phyloP scores from a whole-genome alignment of 768 basidiomycete species.

The Tricholoma flavovirens region DNA sequence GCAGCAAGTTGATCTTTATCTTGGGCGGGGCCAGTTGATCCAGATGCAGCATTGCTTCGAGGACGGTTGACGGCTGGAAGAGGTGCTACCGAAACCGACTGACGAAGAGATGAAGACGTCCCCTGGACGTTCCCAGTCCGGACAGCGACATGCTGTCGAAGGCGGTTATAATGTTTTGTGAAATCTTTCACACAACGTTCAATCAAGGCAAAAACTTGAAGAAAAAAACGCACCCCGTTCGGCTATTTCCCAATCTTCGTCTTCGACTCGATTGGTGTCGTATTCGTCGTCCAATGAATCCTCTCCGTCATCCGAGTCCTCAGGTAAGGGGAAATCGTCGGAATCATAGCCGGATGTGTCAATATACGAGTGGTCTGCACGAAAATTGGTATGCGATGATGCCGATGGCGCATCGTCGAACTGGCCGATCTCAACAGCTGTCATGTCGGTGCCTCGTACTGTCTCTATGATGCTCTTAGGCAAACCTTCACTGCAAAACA shows the following conservation, averaged over 20 bases:
- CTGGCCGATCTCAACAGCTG: constrained; percentile 40
- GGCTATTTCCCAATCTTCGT: constrained; percentile 85
- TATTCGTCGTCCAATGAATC: constrained; percentile 44
- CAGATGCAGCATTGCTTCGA: constrained; percentile 25
- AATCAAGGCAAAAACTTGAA: not conserved
- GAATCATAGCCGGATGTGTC: constrained; percentile 36
- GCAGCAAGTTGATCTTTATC: constrained; percentile 72
- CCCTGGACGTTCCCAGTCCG: constrained; percentile 67
- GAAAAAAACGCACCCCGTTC: constrained; percentile 57
- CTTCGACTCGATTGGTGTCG: constrained; percentile 62
- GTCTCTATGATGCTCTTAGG: too few species aligned
- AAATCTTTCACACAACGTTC: constrained; percentile 59
- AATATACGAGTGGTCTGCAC: constrained; percentile 35
- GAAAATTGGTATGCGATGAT: constrained; percentile 8
- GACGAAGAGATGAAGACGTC: constrained; percentile 44
- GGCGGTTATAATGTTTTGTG: constrained; percentile 96
- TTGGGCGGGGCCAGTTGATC: constrained; percentile 30
- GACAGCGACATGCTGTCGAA: constrained; percentile 86
- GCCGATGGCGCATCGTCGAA: constrained; percentile 51
- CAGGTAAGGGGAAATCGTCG: constrained; percentile 25
- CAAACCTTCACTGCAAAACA: too few species aligned
- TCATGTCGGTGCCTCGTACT: constrained; percentile 22
- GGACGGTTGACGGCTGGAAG: constrained; percentile 74
- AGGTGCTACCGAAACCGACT: constrained; percentile 46
- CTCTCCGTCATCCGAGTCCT: constrained; percentile 34